These are phyloP conservation scores for Cichorium intybus DNA, from an alignment of 140 eudicot genomes.

Conservation along the genomic window DNA sequence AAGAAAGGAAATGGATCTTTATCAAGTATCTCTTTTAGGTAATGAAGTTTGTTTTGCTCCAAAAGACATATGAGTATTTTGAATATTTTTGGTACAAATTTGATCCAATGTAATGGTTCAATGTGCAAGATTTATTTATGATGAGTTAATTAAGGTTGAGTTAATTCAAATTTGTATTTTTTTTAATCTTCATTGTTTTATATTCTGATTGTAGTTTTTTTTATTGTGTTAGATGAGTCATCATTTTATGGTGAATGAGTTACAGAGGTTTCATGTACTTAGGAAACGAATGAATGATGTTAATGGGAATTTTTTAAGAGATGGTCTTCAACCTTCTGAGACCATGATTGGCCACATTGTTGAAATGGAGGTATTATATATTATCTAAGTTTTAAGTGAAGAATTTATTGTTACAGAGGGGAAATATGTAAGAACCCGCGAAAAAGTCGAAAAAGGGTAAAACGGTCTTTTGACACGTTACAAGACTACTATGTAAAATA, in stretches of 20 bases:
- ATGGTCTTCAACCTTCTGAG: slow-evolving; percentile 96
- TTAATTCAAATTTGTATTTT: neutral
- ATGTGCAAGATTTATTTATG: slow-evolving; percentile 92
- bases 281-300: slow-evolving; percentile 97
- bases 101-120: no score
- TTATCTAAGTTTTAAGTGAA: no score
- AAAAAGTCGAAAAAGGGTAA: no score
- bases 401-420: no score
- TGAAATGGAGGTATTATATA: slow-evolving; percentile 84
- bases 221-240: slow-evolving; percentile 84
- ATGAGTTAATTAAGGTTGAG: slow-evolving; percentile 85
- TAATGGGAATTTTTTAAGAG: slow-evolving; percentile 69
- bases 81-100: no score
- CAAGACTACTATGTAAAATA: no score
- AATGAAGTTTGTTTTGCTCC: no score
- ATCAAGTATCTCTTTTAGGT: no score
- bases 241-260: slow-evolving; percentile 80
- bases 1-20: no score
- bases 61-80: no score
- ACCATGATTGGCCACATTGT: slow-evolving; percentile 95
- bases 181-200: neutral
- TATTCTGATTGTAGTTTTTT: slow-evolving; percentile 12
- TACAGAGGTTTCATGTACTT: slow-evolving; percentile 89
- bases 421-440: no score
- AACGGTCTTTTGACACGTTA: no score